phyloP scores from a whole-genome alignment of 352 stramenopile genomes.

The Phytopythium sindhum region DNA sequence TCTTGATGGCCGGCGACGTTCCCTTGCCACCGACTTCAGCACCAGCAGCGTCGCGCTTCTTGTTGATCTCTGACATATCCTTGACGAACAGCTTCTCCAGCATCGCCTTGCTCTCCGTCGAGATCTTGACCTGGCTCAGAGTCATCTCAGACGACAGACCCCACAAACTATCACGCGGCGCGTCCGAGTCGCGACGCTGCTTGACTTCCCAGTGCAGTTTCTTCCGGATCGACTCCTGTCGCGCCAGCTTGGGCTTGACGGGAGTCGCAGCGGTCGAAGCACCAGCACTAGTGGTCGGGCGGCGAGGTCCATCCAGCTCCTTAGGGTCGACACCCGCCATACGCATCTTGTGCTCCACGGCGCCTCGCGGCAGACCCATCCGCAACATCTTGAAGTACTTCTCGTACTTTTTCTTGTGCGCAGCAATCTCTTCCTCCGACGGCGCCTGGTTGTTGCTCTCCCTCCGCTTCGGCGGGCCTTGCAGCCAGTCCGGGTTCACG shows the following conservation, averaged over 20 bases:
- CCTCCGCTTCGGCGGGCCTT: constrained; percentile 42
- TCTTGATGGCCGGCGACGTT: constrained; percentile 33
- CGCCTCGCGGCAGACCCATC: constrained; percentile 62
- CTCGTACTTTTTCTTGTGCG: constrained; percentile 66
- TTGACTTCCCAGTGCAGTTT: constrained; percentile 85
- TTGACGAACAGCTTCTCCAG: constrained; percentile 84
- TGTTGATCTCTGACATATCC: constrained; percentile 43
- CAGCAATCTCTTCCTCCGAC: constrained; percentile 47
- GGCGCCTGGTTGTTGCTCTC: constrained; percentile 10
- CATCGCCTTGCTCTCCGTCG: constrained; percentile 60
- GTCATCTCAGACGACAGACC: constrained; percentile 41
- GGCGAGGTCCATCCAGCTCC: constrained; percentile 58
- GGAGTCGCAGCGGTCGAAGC: constrained; percentile 10
- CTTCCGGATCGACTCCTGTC: constrained; percentile 76
- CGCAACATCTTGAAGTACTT: constrained; percentile 87
- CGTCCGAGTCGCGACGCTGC: constrained; percentile 31
- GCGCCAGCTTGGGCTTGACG: constrained; percentile 40
- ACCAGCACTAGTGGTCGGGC: constrained; percentile 4
- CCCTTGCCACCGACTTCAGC: constrained; percentile 19
- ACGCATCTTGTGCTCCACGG: constrained; percentile 86
- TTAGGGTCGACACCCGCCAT: constrained; percentile 66
- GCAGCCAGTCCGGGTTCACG: constrained; percentile 56
- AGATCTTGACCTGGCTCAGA: constrained; percentile 51
- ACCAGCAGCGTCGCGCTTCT: constrained; percentile 28
- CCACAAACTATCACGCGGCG: constrained; percentile 67